These are phyloP conservation scores for Monosporascus sp. DNA, from an alignment of 2,329 filamentous ascomycete species.

Conservation along the genomic window DNA sequence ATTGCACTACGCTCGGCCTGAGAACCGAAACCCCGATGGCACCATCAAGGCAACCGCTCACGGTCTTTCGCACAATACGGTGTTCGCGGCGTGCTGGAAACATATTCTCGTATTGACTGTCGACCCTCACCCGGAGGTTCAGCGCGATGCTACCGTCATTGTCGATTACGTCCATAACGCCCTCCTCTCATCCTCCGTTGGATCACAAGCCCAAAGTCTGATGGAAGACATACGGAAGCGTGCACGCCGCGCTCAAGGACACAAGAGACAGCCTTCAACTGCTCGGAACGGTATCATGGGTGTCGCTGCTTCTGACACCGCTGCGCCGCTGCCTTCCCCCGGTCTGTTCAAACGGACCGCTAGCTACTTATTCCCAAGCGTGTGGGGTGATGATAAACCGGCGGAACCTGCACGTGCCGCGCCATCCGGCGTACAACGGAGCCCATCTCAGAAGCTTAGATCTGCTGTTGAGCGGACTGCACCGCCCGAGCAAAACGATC, in stretches of 20 bases:
- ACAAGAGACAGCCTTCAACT: constrained; percentile 33
- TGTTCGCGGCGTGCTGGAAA: constrained; percentile 93
- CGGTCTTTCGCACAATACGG: constrained; percentile 74
- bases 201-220: constrained; percentile 60
- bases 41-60: constrained; percentile 51
- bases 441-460: constrained; percentile 33
- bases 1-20: constrained; percentile 53
- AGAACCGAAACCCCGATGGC: constrained; percentile 51
- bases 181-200: constrained; percentile 72
- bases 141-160: constrained; percentile 76
- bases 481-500: constrained; percentile 72
- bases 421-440: constrained; percentile 29
- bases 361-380: constrained; percentile 53
- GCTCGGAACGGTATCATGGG: constrained; percentile 40
- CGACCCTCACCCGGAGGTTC: constrained; percentile 90
- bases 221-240: constrained; percentile 66
- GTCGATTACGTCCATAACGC: constrained; percentile 79
- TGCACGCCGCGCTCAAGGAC: constrained; percentile 41
- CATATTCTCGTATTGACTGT: constrained; percentile 85
- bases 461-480: constrained; percentile 37
- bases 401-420: constrained; percentile 25
- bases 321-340: constrained; percentile 46
- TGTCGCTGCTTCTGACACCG: constrained; percentile 24
- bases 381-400: constrained; percentile 46
- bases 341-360: constrained; percentile 59